These are phyloP conservation scores for Aureobasidium lini DNA, from an alignment of 2,329 filamentous ascomycete genomes.

Conservation along the genomic window DNA sequence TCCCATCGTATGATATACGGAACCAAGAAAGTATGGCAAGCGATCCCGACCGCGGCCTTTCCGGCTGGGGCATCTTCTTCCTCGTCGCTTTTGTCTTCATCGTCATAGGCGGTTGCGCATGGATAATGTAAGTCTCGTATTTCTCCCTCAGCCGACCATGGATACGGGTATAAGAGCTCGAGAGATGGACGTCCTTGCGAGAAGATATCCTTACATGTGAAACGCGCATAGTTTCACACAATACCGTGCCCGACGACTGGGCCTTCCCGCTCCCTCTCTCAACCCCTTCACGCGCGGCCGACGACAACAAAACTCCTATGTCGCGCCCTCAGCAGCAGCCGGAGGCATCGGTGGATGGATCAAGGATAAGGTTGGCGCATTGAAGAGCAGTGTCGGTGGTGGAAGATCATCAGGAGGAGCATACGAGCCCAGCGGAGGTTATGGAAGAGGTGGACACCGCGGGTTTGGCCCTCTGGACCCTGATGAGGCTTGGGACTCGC, in stretches of 20 bases:
- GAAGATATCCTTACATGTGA: neutral
- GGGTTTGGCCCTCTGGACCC: conserved; percentile 66
- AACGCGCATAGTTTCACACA: conserved; percentile 49
- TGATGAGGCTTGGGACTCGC: conserved; percentile 78
- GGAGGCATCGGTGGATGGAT: conserved; percentile 67
- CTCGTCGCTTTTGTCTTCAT: conserved; percentile 62
- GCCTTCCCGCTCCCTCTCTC: conserved; percentile 63
- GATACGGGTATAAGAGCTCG: neutral
- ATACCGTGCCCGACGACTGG: conserved; percentile 63
- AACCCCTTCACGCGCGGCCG: conserved; percentile 56
- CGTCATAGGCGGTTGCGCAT: conserved; percentile 51
- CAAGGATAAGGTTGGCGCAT: conserved; percentile 54
- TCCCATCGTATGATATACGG: neutral
- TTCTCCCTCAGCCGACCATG: neutral
- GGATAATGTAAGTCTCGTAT: conserved; percentile 44
- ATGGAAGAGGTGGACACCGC: conserved; percentile 33
- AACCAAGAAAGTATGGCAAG: conserved; percentile 3
- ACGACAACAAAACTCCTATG: conserved; percentile 26
- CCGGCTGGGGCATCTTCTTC: conserved; percentile 56
- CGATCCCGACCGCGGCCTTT: conserved; percentile 14
- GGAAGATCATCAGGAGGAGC: conserved; percentile 54
- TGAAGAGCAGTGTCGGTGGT: conserved; percentile 48
- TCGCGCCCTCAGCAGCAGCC: conserved; percentile 48
- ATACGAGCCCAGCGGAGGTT: conserved; percentile 29
- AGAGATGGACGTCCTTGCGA: neutral